Evolutionary conservation across 2,329 filamentous ascomycete genomes (phyloP).

Genomic region (Moelleriella libera): DNA sequence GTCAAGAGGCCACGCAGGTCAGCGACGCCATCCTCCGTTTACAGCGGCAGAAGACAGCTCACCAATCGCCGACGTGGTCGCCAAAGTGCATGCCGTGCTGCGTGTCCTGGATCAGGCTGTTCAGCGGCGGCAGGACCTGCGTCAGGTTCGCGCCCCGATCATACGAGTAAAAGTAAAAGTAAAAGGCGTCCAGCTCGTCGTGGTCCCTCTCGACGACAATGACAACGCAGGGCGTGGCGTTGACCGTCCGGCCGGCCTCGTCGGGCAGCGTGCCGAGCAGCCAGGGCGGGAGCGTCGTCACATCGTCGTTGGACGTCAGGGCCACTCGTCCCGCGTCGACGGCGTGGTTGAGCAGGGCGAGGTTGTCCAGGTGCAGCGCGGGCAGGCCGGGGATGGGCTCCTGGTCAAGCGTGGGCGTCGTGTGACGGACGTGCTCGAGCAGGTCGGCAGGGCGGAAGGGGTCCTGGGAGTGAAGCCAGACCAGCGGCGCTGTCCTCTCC

Average conservation of each 20-base stretch:
- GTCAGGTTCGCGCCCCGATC: slow-evolving; percentile 13
- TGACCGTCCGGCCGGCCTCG: slow-evolving; percentile 7
- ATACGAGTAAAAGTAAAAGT: slow-evolving; percentile 19
- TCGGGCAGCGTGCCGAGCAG: slow-evolving; percentile 12
- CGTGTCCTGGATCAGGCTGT: slow-evolving; percentile 7
- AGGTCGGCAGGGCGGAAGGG: slow-evolving; percentile 15
- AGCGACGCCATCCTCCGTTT: neutral
- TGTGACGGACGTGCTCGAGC: slow-evolving; percentile 15
- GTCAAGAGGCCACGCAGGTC: neutral
- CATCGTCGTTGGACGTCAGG: slow-evolving; percentile 13
- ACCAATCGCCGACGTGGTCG: slow-evolving; percentile 14
- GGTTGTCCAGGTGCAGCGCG: slow-evolving; percentile 12
- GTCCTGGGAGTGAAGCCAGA: slow-evolving; percentile 18
- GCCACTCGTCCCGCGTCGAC: slow-evolving; percentile 7
- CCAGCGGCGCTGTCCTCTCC: slow-evolving; percentile 14
- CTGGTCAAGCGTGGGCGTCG: slow-evolving; percentile 9
- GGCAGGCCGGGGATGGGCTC: slow-evolving; percentile 8
- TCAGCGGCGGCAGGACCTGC: slow-evolving; percentile 12
- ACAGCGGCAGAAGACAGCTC: neutral
- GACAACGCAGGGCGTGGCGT: slow-evolving; percentile 14
- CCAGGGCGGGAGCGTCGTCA: slow-evolving; percentile 10
- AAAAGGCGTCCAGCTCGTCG: slow-evolving; percentile 13
- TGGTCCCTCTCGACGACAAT: slow-evolving; percentile 10
- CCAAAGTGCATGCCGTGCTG: slow-evolving; percentile 10
- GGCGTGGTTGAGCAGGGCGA: slow-evolving; percentile 11